Evolutionary conservation across 116 monocot species (phyloP), one percentile per base, ranked within the genome.

Genomic region (Papilionanthe hybrid): DNA sequence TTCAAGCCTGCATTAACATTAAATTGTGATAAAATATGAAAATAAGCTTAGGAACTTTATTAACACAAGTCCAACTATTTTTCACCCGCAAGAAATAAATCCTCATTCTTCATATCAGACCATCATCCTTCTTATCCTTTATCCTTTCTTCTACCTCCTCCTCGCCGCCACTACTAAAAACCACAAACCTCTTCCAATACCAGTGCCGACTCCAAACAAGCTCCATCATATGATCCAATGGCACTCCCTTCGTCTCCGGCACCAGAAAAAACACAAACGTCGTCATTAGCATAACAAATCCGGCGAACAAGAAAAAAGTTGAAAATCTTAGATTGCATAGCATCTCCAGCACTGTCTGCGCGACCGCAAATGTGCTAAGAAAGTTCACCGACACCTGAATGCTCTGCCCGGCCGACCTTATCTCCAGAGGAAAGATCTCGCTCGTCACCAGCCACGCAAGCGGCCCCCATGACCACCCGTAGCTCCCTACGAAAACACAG

Each of bases 381-480:
- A 84, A 84, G 17, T 42, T n/a, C 15, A 78, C 77, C 0, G 81
- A 81, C 47, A 81, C 81, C 1, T 60, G 56, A 20, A 78, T 72
- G 72, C 81, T 85, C 72, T 81, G 77, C 78, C 78, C 78, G 0
- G 85, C 60, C 32, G 85, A 85, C 23, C 81, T 29, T 7, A 85
- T 60, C 78, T 81, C 81, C 63, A 81, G 30, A 1, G 81, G 78
- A 27, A 77, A 81, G 15, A 81, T 85, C 72, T 84, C 84, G 30
- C 80, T 84, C 7, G 80, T 12, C 5, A 84, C 69, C 53, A 84
- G 55, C 76, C 72, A 85, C 18, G 42, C 72, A 37, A 85, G 56
- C 57, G 85, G 73, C 1, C 85, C 85, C 85, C 85, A 81, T 8
- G 85, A 85, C 72, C 15, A 85, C 55, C 27, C 42, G 56, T 72